Percentiles rank a stretch among this genome's conserved stretches.
phyloP scores from a whole-genome alignment of 2,329 filamentous ascomycete genomes.

The Lecanicillium sp. region DNA sequence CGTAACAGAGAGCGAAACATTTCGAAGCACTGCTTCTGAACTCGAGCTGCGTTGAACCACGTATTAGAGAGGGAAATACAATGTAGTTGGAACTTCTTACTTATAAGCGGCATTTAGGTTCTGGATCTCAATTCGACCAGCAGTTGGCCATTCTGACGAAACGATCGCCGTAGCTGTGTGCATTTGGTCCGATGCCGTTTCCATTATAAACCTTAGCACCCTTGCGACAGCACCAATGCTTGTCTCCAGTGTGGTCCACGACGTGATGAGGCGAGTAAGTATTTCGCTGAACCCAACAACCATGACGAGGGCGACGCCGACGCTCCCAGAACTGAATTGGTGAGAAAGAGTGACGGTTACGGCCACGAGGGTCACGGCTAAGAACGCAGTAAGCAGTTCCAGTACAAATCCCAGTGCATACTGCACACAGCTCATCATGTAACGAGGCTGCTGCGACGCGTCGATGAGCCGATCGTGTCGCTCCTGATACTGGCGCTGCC shows the following conservation, averaged over 20 bases:
- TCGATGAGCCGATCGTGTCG: constrained; percentile 39
- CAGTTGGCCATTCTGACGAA: background rate
- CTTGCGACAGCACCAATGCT: constrained; percentile 19
- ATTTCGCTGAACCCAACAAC: constrained; percentile 19
- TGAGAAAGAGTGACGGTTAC: constrained; percentile 28
- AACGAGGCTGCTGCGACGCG: constrained; percentile 16
- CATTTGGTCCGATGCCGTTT: background rate
- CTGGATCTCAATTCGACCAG: background rate
- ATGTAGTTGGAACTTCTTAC: background rate
- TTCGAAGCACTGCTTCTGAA: background rate
- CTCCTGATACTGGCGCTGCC: constrained; percentile 27
- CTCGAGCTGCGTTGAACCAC: no score
- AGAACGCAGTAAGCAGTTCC: constrained; percentile 32
- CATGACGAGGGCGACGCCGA: constrained; percentile 21
- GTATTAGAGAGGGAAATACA: no score
- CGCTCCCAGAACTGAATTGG: constrained; percentile 14
- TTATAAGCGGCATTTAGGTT: background rate
- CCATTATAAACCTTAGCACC: background rate
- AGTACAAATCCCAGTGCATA: constrained; percentile 41
- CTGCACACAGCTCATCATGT: constrained; percentile 40
- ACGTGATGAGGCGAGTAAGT: constrained; percentile 17
- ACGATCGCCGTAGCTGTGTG: background rate
- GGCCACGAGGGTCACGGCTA: constrained; percentile 27
- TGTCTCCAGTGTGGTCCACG: constrained; percentile 20
- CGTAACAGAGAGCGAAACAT: constrained; percentile 13